phyloP scores from a whole-genome alignment of 306 rosid genomes.

The Casuarina equisetifolia region DNA sequence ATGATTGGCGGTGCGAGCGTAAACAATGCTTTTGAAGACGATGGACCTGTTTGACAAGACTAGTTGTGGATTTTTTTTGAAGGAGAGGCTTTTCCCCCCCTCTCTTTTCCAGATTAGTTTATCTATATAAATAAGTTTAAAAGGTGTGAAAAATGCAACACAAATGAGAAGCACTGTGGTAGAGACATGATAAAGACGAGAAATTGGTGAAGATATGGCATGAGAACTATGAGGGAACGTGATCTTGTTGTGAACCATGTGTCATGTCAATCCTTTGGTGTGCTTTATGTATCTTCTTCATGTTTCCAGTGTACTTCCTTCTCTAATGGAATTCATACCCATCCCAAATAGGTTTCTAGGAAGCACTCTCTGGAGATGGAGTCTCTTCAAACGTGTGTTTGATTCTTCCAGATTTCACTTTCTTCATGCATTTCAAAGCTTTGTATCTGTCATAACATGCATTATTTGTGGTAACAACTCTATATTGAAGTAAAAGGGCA shows the following conservation, averaged over 20 bases:
- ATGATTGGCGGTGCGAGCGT: neutral
- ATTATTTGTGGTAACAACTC: too few relatives aligned
- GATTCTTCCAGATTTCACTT: neutral
- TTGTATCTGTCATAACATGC: too few relatives aligned
- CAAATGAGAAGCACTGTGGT: neutral
- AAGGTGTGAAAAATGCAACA: neutral
- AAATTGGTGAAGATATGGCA: neutral
- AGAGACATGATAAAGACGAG: neutral
- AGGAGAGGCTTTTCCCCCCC: neutral
- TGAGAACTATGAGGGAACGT: neutral
- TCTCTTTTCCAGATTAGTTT: neutral
- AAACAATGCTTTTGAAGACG: neutral
- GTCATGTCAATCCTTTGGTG: neutral
- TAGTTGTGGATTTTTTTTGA: neutral
- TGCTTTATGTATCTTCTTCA: neutral
- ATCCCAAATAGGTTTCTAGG: neutral
- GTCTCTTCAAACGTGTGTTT: neutral
- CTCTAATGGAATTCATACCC: neutral
- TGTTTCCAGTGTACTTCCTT: neutral
- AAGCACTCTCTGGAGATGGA: neutral
- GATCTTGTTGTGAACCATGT: neutral
- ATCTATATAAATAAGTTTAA: neutral
- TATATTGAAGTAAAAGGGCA: too few relatives aligned
- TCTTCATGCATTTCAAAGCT: neutral
- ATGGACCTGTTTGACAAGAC: neutral